These are phyloP conservation scores for Sindora glabra DNA, from an alignment of 306 rosid species.

Conservation along the genomic window DNA sequence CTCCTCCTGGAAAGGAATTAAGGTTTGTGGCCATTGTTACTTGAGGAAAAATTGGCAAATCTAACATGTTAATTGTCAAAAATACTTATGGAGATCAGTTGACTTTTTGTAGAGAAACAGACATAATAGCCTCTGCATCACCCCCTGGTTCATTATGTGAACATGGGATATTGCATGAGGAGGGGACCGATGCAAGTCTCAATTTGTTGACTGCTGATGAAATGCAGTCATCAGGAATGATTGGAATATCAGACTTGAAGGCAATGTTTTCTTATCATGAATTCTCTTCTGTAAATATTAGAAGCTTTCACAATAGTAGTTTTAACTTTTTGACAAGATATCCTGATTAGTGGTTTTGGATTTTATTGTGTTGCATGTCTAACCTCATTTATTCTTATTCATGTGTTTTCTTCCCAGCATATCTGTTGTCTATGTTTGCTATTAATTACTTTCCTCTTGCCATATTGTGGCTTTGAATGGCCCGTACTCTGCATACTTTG, in stretches of 20 bases:
- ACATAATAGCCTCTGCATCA: constrained; percentile 37
- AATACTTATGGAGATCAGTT: constrained; percentile 13
- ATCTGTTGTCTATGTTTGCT: background rate
- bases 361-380: constrained; percentile 2
- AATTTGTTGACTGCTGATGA: constrained; percentile 31
- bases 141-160: constrained; percentile 35
- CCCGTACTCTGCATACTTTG: background rate
- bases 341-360: background rate
- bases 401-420: background rate
- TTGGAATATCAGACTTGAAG: constrained; percentile 29
- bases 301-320: background rate
- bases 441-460: too few species aligned
- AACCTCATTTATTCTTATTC: background rate
- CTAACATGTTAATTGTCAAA: constrained; percentile 13
- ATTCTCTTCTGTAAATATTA: constrained; percentile 4
- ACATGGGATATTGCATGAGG: constrained; percentile 20
- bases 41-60: constrained; percentile 17
- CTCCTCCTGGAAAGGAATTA: constrained; percentile 36
- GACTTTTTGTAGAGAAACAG: constrained; percentile 36
- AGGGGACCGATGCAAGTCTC: constrained; percentile 24
- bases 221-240: constrained; percentile 30
- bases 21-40: constrained; percentile 25
- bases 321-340: background rate
- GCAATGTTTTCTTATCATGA: constrained; percentile 23
- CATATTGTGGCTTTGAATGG: too few species aligned